These are phyloP conservation scores for Phytophthora brassicae DNA, from an alignment of 352 stramenopile genomes.

Conservation along the genomic window DNA sequence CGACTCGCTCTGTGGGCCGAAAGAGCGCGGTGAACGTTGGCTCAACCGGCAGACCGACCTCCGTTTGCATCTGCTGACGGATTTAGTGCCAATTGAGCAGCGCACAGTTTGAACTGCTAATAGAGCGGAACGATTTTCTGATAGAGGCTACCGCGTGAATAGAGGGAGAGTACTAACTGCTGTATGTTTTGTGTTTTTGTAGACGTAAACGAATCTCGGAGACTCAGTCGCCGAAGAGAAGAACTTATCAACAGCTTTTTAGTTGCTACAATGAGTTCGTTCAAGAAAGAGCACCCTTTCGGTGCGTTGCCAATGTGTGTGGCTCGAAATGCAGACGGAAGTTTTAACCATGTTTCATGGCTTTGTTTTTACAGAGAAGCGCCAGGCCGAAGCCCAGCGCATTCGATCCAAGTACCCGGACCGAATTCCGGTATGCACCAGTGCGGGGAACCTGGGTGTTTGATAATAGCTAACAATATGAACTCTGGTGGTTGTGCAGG, in stretches of 20 bases:
- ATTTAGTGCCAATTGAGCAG: constrained; percentile 14
- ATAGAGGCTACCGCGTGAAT: constrained; percentile 5
- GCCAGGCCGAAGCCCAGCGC: constrained; percentile 96
- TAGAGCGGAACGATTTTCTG: constrained; percentile 21
- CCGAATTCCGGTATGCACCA: constrained; percentile 91
- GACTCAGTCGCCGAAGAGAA: constrained; percentile 15
- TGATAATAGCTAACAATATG: constrained; percentile 1
- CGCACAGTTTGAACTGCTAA: constrained; percentile 1
- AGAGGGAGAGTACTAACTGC: constrained; percentile 29
- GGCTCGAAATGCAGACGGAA: background rate
- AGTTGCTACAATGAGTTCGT: constrained; percentile 76
- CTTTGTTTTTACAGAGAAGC: constrained; percentile 86
- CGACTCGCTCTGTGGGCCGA: constrained; percentile 5
- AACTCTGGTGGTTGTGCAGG: constrained; percentile 38
- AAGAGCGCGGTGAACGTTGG: background rate
- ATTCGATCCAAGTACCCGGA: constrained; percentile 99
- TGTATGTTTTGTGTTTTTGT: constrained; percentile 15
- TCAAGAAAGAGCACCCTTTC: constrained; percentile 91
- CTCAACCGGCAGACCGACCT: constrained; percentile 1
- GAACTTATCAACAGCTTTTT: constrained; percentile 13
- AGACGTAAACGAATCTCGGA: constrained; percentile 31
- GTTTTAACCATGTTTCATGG: constrained; percentile 23
- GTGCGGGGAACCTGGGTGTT: background rate
- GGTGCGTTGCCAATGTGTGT: constrained; percentile 40
- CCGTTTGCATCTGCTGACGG: background rate